phyloP scores from a whole-genome alignment of 805 yeast genomes.

The Saturnispora ahearnii region DNA sequence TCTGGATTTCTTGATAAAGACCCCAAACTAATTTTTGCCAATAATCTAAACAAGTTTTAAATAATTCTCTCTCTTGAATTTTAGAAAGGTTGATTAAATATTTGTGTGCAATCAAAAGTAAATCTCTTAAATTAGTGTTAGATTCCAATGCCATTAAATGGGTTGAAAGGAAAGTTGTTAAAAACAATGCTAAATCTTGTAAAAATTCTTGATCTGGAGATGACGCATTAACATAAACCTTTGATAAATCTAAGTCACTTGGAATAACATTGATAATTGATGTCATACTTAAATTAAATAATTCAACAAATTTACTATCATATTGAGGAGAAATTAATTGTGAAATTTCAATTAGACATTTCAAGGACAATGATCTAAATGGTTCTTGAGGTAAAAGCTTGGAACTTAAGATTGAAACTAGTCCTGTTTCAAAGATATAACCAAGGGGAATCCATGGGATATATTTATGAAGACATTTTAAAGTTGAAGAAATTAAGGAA shows the following conservation, averaged over 20 bases:
- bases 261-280: constrained; percentile 65
- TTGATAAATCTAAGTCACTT: constrained; percentile 56
- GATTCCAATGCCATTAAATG: constrained; percentile 62
- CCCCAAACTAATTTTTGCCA: constrained; percentile 84
- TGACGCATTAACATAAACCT: constrained; percentile 64
- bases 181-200: constrained; percentile 90
- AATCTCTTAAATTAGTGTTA: constrained; percentile 38
- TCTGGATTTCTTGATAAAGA: constrained; percentile 78
- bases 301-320: constrained; percentile 50
- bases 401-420: constrained; percentile 60
- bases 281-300: constrained; percentile 68
- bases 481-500: constrained; percentile 73
- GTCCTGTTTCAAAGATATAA: constrained; percentile 80
- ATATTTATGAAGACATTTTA: constrained; percentile 73
- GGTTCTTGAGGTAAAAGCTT: constrained; percentile 73
- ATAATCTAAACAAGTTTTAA: constrained; percentile 91
- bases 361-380: constrained; percentile 75
- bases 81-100: constrained; percentile 78
- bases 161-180: constrained; percentile 72
- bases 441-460: constrained; percentile 92
- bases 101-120: constrained; percentile 64
- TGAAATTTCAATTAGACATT: constrained; percentile 89
- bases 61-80: constrained; percentile 91
- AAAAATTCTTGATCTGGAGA: constrained; percentile 86
- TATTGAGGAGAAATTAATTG: constrained; percentile 50